Base-by-base conservation (phyloP, 2,329 filamentous ascomycete genomes). In the Ophiocordyceps robertsii region DNA sequence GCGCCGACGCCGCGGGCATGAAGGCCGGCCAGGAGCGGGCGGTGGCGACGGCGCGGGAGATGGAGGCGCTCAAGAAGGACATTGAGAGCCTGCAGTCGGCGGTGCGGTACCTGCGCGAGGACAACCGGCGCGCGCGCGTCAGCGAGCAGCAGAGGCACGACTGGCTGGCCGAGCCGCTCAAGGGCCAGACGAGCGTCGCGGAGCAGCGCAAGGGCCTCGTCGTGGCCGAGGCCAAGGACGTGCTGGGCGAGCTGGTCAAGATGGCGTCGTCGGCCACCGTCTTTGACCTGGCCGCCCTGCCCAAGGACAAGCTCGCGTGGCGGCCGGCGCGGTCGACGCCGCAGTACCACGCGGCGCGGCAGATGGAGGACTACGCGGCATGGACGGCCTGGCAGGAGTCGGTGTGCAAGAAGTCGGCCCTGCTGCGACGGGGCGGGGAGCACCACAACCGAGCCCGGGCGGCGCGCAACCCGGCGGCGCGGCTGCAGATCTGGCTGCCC, bases 61-160 rank as follows among this genome's bases (percentile, higher is more conserved):
- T 88, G 63, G 82, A 88, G 49, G 67, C 68, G 10, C 73, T 89
- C 50, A 78, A 80, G 58, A 71, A 72, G 50, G 80, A 90, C 46
- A 79, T 88, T 52, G 70, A 69, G 43, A 69, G 68, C 50, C 60
- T 83, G 43, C 72, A 84, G 55, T 72, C 75, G 2, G 78, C 80
- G 1, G 75, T 85, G 38, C 71, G 78, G 11, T 83, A 78, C 57
- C 67, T 87, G 29, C 70, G 80, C 24, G 75, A 82, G 49, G 80
- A 85, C 52, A 84, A 77, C 58, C 67, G 70, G 36, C 73, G 77
- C 4, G 74, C 78, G 1, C 70, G 80, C 16, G 60, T 75, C 39
- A 67, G 63, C 14, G 75, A 80, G 54, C 69, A 77, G 53, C 59
- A 66, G 35, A 63, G 61, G 44, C 62, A 75, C 53, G 73, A 75